These are phyloP conservation scores for Erysiphe pulchra DNA, from an alignment of 2,329 filamentous ascomycete species.

Conservation along the genomic window DNA sequence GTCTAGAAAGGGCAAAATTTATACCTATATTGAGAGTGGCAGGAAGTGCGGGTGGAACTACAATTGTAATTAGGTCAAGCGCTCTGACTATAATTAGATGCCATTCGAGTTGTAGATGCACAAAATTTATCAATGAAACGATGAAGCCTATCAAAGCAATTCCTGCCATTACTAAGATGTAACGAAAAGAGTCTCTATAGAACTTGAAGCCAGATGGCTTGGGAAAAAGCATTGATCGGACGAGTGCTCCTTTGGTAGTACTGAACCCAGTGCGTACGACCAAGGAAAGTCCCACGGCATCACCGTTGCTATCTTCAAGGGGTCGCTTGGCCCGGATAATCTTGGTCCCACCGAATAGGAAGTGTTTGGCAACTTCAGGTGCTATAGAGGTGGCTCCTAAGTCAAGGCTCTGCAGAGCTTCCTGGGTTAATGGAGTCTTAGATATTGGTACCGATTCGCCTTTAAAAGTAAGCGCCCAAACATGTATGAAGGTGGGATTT, in stretches of 20 bases:
- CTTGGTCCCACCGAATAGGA: constrained; percentile 86
- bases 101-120: constrained; percentile 62
- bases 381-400: constrained; percentile 60
- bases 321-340: constrained; percentile 76
- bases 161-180: constrained; percentile 85
- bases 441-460: constrained; percentile 93
- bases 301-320: constrained; percentile 61
- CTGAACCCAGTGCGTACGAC: constrained; percentile 90
- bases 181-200: constrained; percentile 89
- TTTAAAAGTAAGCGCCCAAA: constrained; percentile 9
- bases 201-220: constrained; percentile 98
- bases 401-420: constrained; percentile 51
- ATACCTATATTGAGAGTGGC: constrained; percentile 91
- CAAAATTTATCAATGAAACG: constrained; percentile 79
- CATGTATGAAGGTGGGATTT: constrained; percentile 1
- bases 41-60: constrained; percentile 81
- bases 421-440: constrained; percentile 62
- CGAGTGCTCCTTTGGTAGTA: constrained; percentile 85
- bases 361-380: constrained; percentile 62
- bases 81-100: constrained; percentile 79
- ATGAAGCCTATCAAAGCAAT: constrained; percentile 72
- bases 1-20: constrained; percentile 68
- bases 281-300: constrained; percentile 75
- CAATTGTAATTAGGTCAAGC: constrained; percentile 87
- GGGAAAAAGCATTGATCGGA: constrained; percentile 94